Evolutionary conservation across 495 filamentous ascomycete species (phyloP).

Genomic region (Apiosordaria backusii): DNA sequence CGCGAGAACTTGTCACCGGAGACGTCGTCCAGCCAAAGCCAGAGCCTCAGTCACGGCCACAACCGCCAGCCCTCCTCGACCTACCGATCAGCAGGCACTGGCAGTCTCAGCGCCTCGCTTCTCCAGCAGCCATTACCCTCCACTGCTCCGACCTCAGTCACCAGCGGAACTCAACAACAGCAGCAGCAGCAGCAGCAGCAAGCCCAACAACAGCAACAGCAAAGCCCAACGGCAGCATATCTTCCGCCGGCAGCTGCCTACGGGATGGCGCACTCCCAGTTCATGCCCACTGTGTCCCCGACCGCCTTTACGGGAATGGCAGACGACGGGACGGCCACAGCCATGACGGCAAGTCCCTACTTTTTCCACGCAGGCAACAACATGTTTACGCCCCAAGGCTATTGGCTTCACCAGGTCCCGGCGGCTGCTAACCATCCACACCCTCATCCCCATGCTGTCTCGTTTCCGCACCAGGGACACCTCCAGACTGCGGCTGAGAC

Average conservation of each 20-base stretch:
- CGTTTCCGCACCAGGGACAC: not conserved
- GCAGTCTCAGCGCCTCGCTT: not conserved
- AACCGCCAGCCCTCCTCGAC: slow-evolving; percentile 5
- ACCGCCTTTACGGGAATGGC: not conserved
- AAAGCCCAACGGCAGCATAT: not conserved
- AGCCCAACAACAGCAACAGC: not conserved
- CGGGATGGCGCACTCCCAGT: not conserved
- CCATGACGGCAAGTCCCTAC: not conserved
- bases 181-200: not conserved
- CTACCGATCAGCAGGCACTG: not conserved
- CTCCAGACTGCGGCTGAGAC: not conserved
- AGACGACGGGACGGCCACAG: not conserved
- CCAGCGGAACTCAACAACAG: not conserved
- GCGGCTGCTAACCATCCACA: not conserved
- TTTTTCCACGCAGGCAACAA: not conserved
- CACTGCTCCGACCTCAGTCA: not conserved
- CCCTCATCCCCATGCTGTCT: not conserved
- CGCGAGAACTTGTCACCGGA: slow-evolving; percentile 18
- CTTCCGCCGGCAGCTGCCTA: not conserved
- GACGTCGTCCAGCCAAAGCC: slow-evolving; percentile 22
- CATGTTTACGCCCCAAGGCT: slow-evolving; percentile 4
- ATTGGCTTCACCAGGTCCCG: slow-evolving; percentile 3
- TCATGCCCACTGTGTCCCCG: not conserved
- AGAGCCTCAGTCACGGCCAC: slow-evolving; percentile 8
- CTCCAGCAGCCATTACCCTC: not conserved